These are phyloP conservation scores for Pseudogymnoascus sp. DNA, from an alignment of 2,329 filamentous ascomycete genomes.

Conservation along the genomic window DNA sequence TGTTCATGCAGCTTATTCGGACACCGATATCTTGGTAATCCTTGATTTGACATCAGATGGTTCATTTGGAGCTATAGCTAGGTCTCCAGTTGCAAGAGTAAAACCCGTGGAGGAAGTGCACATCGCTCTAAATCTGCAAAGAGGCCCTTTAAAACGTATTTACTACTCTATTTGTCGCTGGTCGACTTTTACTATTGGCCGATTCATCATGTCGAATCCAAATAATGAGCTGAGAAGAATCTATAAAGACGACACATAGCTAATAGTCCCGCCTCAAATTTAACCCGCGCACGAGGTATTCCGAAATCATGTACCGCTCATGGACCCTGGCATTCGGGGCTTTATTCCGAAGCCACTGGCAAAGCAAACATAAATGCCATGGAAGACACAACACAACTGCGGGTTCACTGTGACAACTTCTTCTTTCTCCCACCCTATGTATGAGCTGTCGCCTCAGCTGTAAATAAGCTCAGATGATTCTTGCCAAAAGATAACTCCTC, in stretches of 20 bases:
- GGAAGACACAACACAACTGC: background rate
- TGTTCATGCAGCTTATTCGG: background rate
- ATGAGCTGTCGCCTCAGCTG: background rate
- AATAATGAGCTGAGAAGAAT: background rate
- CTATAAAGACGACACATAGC: constrained; percentile 2
- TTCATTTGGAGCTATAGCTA: background rate
- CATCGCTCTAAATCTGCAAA: background rate
- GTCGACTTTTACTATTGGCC: background rate
- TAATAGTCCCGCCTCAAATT: background rate
- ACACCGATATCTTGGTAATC: background rate
- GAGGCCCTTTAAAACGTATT: background rate
- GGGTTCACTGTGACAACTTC: constrained; percentile 1
- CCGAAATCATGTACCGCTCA: background rate
- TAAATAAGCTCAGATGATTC: constrained; percentile 1
- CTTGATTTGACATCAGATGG: background rate
- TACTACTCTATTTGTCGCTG: background rate
- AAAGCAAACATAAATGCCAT: background rate
- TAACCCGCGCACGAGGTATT: constrained; percentile 5
- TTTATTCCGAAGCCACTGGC: background rate
- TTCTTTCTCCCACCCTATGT: constrained; percentile 2
- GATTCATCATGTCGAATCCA: background rate
- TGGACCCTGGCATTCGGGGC: background rate
- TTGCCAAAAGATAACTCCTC: constrained; percentile 20
- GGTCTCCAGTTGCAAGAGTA: background rate
- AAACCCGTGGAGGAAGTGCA: background rate